Percentiles rank a stretch among this genome's conserved stretches.
Evolutionary conservation across 768 basidiomycete genomes (phyloP).

Genomic region (Steccherinum ochraceum): DNA sequence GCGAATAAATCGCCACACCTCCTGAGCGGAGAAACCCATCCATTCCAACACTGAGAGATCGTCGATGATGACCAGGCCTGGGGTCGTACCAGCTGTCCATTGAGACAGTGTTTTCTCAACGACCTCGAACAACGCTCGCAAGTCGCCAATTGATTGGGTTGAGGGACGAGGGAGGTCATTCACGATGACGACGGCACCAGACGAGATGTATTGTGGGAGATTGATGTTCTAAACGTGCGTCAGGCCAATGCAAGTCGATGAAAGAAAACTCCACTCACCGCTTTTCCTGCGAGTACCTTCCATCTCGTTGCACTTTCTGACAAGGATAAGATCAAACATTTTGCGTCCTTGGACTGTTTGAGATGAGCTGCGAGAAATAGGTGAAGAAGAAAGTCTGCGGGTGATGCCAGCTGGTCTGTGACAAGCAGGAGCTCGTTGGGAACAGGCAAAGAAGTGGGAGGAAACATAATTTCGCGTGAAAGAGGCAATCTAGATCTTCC

Average conservation of each 20-base stretch:
- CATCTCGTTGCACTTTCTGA: constrained; percentile 53
- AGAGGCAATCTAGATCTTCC: too few species aligned
- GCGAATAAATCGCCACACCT: constrained; percentile 52
- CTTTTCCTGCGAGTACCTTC: constrained; percentile 57
- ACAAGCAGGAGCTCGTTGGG: constrained; percentile 46
- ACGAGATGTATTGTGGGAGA: constrained; percentile 23
- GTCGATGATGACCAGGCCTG: constrained; percentile 57
- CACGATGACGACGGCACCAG: constrained; percentile 45
- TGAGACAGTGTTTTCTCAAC: constrained; percentile 1
- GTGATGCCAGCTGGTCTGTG: constrained; percentile 64
- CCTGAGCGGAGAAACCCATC: constrained; percentile 51
- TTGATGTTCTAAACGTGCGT: constrained; percentile 28
- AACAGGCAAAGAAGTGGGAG: not conserved
- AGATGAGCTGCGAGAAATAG: constrained; percentile 43
- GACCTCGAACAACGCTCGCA: constrained; percentile 13
- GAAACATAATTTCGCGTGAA: too few species aligned
- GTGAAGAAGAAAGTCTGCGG: constrained; percentile 70
- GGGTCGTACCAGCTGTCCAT: constrained; percentile 9
- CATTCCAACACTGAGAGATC: constrained; percentile 65
- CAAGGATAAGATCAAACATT: constrained; percentile 49
- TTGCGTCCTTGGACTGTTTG: constrained; percentile 32
- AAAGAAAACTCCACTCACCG: constrained; percentile 34
- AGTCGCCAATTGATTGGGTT: constrained; percentile 8
- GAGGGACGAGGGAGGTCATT: constrained; percentile 15
- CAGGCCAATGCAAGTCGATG: not conserved